Percentiles rank a stretch among this genome's conserved stretches.
These are phyloP conservation scores for Verticillium longisporum DNA, from an alignment of 2,329 filamentous ascomycete species.

Conservation along the genomic window DNA sequence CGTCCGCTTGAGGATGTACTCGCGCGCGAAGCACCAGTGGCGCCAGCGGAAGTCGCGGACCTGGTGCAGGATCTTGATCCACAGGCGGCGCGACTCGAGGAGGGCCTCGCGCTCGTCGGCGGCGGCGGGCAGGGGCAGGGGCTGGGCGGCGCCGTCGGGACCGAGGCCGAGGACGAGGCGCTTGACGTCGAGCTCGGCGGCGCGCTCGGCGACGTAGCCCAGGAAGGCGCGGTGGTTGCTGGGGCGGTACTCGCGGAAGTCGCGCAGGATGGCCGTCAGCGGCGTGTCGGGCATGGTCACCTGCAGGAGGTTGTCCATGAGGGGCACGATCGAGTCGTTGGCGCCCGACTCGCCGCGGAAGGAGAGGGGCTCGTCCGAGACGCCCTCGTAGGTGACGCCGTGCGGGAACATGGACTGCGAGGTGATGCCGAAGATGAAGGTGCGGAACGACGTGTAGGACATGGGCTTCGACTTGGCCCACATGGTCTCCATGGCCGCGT, in stretches of 20 bases:
- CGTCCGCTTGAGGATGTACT: slow-evolving; percentile 77
- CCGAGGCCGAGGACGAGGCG: slow-evolving; percentile 45
- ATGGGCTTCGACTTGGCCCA: slow-evolving; percentile 81
- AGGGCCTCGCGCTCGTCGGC: slow-evolving; percentile 32
- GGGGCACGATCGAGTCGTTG: slow-evolving; percentile 89
- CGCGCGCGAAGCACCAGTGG: slow-evolving; percentile 79
- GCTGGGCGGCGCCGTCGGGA: background rate
- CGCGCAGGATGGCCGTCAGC: slow-evolving; percentile 77
- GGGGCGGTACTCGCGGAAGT: slow-evolving; percentile 85
- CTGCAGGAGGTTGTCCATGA: slow-evolving; percentile 81
- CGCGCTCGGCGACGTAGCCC: slow-evolving; percentile 54
- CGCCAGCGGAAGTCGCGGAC: slow-evolving; percentile 77
- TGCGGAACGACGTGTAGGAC: slow-evolving; percentile 84
- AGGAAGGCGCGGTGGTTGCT: slow-evolving; percentile 85
- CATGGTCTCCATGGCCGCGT: slow-evolving; percentile 81
- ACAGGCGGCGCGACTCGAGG: slow-evolving; percentile 50
- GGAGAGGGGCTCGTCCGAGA: slow-evolving; percentile 61
- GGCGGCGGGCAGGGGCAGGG: slow-evolving; percentile 11
- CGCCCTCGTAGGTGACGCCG: slow-evolving; percentile 83
- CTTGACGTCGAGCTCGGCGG: slow-evolving; percentile 44
- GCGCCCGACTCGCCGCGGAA: slow-evolving; percentile 92
- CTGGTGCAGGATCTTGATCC: slow-evolving; percentile 62
- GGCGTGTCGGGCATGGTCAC: slow-evolving; percentile 85
- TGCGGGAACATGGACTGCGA: slow-evolving; percentile 90
- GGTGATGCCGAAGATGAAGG: slow-evolving; percentile 96